Evolutionary conservation across 768 basidiomycete genomes (phyloP), one percentile per base, ranked within the genome.

Genomic region (Wakefieldia striispora): DNA sequence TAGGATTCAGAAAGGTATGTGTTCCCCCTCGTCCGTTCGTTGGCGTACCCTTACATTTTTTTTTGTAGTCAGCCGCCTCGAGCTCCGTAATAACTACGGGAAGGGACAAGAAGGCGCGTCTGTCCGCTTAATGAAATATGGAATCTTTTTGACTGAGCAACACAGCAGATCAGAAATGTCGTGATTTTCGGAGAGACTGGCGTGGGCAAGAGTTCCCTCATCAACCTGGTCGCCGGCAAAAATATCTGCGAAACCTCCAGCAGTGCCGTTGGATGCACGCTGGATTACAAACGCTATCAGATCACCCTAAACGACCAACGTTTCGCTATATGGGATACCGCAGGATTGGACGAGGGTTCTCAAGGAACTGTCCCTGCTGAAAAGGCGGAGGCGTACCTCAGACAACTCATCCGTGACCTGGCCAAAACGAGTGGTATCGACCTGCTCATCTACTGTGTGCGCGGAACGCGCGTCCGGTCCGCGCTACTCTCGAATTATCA

Each of bases 111-210:
- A 59, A 56, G 53, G 61, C 49, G 26, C 17, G 61, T 59, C 23
- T 21, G 53, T 59, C 31, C 8, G 5, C 34, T 27, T 16, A 3
- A 16, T 23, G 33, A 16, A 17, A n/a, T 16, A 36, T 26, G 4
- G 20, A 33, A 33, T 5, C 31, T 36, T 17, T 29, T 41, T 9
- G 29, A 47, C 53, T 31, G 34, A 49, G 14, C 40, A 17, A 8
- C 36, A 13, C 41, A 64, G 65, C 51, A 51, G 10, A 26, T 14
- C 24, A 64, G 52, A 27, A 77, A 75, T 35, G 39, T 76, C 26
- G 50, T 77, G 16, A 21, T 76, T 27, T 77, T 76, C 45, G 75
- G 76, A 16, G 73, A 75, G 44, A 64, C 66, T 2, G 74, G 76
- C 14, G 50, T 67, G 43, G 70, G 71, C 16, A 77, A 77, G 52